These are phyloP conservation scores for Flammula alnicola DNA, from an alignment of 1,284 basidiomycete genomes.

Conservation along the genomic window DNA sequence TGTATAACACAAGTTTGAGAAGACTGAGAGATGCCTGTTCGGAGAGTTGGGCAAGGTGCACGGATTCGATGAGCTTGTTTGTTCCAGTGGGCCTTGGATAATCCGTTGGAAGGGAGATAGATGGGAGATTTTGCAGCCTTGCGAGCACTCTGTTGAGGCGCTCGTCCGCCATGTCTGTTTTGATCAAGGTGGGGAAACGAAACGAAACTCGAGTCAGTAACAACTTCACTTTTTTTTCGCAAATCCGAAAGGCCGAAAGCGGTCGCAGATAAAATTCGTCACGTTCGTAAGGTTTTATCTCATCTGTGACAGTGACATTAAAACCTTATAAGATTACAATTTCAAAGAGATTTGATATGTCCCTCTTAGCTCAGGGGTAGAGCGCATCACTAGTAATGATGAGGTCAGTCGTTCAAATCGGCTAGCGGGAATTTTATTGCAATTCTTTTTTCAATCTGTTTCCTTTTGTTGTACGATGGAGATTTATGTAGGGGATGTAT, in stretches of 20 bases:
- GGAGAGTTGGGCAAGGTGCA: conserved; percentile 67
- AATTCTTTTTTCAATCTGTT: no score
- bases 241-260: conserved; percentile 7
- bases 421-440: no score
- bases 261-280: no score
- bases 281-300: no score
- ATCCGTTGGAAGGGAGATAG: conserved; percentile 94
- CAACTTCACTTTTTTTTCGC: conserved; percentile 1
- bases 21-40: conserved; percentile 72
- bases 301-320: no score
- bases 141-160: conserved; percentile 59
- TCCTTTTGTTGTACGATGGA: no score
- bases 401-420: no score
- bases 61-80: conserved; percentile 81
- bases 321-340: no score
- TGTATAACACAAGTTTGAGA: conserved; percentile 78
- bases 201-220: conserved; percentile 19
- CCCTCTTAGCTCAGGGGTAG: no score
- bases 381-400: no score
- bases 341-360: no score
- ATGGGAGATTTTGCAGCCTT: conserved; percentile 79
- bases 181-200: conserved; percentile 7
- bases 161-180: conserved; percentile 38
- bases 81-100: conserved; percentile 86
- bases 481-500: no score